Percentiles rank a stretch among this genome's conserved stretches.
These are phyloP conservation scores for Botryotinia calthae DNA, from an alignment of 2,329 filamentous ascomycete genomes.

Conservation along the genomic window DNA sequence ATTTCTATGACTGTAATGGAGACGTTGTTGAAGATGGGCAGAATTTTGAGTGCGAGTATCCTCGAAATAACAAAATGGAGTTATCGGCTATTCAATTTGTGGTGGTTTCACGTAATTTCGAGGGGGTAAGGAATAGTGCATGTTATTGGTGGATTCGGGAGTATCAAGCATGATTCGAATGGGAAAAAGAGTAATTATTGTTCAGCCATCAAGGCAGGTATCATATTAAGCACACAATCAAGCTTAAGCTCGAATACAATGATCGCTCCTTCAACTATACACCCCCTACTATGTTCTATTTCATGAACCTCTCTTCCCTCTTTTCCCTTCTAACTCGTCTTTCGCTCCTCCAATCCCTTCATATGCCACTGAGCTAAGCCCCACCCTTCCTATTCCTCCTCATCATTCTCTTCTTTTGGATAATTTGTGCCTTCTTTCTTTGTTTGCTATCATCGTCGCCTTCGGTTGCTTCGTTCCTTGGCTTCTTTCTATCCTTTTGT, in stretches of 20 bases:
- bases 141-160: background rate
- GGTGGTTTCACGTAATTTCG: background rate
- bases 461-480: constrained; percentile 23
- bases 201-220: constrained; percentile 7
- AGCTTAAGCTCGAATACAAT: background rate
- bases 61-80: background rate
- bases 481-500: constrained; percentile 16
- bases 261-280: background rate
- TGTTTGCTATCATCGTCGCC: constrained; percentile 52
- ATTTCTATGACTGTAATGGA: background rate
- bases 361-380: constrained; percentile 12
- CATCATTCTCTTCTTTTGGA: constrained; percentile 78
- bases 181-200: background rate
- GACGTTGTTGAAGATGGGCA: background rate
- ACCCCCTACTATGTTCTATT: background rate
- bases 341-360: background rate
- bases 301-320: background rate
- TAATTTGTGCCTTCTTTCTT: constrained; percentile 70
- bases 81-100: background rate
- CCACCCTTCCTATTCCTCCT: constrained; percentile 53
- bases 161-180: background rate
- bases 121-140: background rate
- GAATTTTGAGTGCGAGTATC: background rate
- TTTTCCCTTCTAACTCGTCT: background rate
- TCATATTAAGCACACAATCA: background rate